A percentile compares a stretch with the other conserved stretches of the same genome.
These are phyloP conservation scores for Friedmanniomyces endolithicus DNA, from an alignment of 495 filamentous ascomycete genomes.

Conservation along the genomic window DNA sequence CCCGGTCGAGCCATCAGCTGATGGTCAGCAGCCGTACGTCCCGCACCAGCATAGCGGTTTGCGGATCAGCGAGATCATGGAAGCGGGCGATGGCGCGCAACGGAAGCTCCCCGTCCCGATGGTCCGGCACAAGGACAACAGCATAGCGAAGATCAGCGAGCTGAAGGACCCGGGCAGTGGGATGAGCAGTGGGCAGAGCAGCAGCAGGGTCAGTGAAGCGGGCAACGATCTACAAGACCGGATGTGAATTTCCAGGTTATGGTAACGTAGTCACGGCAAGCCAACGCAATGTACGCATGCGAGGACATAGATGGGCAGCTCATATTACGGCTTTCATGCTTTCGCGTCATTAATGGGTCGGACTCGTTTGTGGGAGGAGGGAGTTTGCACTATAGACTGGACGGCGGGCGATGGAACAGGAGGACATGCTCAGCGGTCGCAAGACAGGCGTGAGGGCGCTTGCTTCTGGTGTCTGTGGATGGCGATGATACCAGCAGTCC, in stretches of 20 bases:
- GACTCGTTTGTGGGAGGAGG: background rate
- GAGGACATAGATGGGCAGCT: background rate
- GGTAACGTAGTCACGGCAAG: background rate
- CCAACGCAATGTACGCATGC: background rate
- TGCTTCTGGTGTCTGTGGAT: background rate
- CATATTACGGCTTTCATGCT: background rate
- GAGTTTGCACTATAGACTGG: slow-evolving; percentile 7
- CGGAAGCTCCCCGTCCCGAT: slow-evolving; percentile 88
- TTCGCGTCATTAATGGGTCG: background rate
- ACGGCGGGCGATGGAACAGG: background rate
- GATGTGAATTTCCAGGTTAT: background rate
- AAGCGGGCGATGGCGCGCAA: slow-evolving; percentile 69
- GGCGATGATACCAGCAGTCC: background rate
- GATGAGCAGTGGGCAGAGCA: slow-evolving; percentile 16
- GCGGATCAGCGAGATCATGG: slow-evolving; percentile 86
- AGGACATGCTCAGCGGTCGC: background rate
- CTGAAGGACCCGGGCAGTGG: slow-evolving; percentile 15
- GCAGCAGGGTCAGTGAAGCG: slow-evolving; percentile 14
- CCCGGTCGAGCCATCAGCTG: slow-evolving; percentile 73
- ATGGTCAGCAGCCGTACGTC: slow-evolving; percentile 46
- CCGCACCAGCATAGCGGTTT: slow-evolving; percentile 51
- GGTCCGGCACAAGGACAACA: slow-evolving; percentile 39
- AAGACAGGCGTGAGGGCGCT: background rate
- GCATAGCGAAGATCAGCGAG: slow-evolving; percentile 17
- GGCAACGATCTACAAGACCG: slow-evolving; percentile 17